A percentile compares a stretch with the other conserved stretches of the same genome.
Conservation (phyloP, 306 rosid species). For the Pachyrhizus erosus region DNA sequence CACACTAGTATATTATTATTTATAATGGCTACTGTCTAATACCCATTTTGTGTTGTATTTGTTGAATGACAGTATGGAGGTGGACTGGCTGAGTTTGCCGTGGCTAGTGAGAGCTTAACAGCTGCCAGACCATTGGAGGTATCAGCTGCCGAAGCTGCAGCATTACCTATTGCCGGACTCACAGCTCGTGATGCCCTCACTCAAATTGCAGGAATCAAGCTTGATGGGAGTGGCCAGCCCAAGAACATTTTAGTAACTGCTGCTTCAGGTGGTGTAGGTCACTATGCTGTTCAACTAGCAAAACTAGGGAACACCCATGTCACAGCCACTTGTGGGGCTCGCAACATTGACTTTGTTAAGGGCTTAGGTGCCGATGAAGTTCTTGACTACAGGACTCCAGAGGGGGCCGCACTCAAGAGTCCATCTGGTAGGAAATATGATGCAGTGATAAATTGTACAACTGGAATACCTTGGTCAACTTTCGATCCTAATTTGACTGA, state of each 20-base stretch:
- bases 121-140: constrained; percentile 63
- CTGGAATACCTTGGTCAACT: constrained; percentile 68
- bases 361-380: constrained; percentile 80
- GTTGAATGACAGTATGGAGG: constrained; percentile 68
- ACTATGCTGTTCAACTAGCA: constrained; percentile 72
- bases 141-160: constrained; percentile 64
- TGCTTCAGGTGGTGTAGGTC: constrained; percentile 71
- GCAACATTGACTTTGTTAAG: constrained; percentile 65
- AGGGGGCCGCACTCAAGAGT: constrained; percentile 65
- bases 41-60: not conserved
- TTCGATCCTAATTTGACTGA: constrained; percentile 61
- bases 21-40: not conserved
- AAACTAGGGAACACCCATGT: constrained; percentile 65
- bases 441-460: constrained; percentile 57
- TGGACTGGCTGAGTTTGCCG: constrained; percentile 69
- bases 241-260: constrained; percentile 64
- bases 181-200: constrained; percentile 76
- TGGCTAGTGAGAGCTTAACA: constrained; percentile 53
- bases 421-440: constrained; percentile 74
- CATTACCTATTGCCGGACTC: constrained; percentile 69
- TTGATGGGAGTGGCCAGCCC: constrained; percentile 58
- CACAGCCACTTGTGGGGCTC: constrained; percentile 79
- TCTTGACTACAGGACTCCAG: constrained; percentile 71
- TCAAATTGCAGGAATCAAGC: constrained; percentile 65
- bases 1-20: not conserved